Conservation (phyloP, 1,284 basidiomycete genomes). For the Sphaerobolus stellatus region DNA sequence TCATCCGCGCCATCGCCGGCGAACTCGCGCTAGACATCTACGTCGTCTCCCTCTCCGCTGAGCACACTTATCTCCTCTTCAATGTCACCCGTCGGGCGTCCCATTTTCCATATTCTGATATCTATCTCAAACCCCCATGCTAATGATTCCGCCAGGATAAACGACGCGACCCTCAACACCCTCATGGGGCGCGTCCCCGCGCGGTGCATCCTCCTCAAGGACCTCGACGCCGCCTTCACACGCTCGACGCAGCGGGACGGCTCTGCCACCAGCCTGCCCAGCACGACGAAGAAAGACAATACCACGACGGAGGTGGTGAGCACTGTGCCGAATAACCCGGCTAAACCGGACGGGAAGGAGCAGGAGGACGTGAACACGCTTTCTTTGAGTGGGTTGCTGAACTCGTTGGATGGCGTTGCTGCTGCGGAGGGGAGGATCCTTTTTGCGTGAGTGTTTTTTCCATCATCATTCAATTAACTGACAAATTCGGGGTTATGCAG, state of each 20-base stretch:
- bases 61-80: slow-evolving; percentile 15
- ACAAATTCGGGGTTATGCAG: neutral
- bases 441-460: slow-evolving; percentile 16
- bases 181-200: slow-evolving; percentile 80
- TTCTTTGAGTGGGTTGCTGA: slow-evolving; percentile 76
- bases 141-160: too few relatives aligned
- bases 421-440: slow-evolving; percentile 27
- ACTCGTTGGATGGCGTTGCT: slow-evolving; percentile 53
- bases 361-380: slow-evolving; percentile 76
- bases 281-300: slow-evolving; percentile 47
- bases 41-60: slow-evolving; percentile 30
- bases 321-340: slow-evolving; percentile 18
- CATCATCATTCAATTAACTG: neutral
- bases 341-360: slow-evolving; percentile 28
- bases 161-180: slow-evolving; percentile 70
- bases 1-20: slow-evolving; percentile 33
- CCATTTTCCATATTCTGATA: slow-evolving; percentile 4
- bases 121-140: slow-evolving; percentile 12
- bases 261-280: slow-evolving; percentile 53
- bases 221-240: slow-evolving; percentile 80
- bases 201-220: slow-evolving; percentile 81
- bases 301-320: slow-evolving; percentile 33
- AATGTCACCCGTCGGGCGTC: slow-evolving; percentile 4
- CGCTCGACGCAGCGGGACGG: slow-evolving; percentile 35
- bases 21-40: slow-evolving; percentile 35